Percentiles rank a stretch among this genome's conserved stretches.
These are phyloP conservation scores for Daldinia decipiens DNA, from an alignment of 495 filamentous ascomycete genomes.

Conservation along the genomic window DNA sequence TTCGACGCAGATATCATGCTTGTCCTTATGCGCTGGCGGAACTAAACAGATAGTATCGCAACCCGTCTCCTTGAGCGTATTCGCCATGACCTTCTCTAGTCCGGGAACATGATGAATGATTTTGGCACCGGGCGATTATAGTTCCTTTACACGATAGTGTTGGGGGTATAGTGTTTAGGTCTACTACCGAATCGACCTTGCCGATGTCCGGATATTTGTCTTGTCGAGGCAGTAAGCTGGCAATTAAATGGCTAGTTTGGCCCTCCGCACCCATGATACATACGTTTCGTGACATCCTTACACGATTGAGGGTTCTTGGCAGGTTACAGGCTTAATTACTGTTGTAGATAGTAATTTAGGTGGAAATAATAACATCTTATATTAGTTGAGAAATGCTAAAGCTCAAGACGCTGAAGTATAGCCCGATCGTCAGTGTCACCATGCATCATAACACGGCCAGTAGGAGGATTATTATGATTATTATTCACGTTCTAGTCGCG, in stretches of 20 bases:
- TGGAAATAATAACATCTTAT: not conserved
- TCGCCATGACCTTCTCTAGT: not conserved
- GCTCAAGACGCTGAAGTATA: not conserved
- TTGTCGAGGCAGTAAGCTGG: not conserved
- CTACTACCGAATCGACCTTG: not conserved
- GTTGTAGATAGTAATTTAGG: not conserved
- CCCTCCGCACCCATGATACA: conserved; percentile 3
- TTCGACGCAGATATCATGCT: conserved; percentile 4
- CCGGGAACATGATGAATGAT: not conserved
- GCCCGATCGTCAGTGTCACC: not conserved
- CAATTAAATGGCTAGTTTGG: conserved; percentile 7
- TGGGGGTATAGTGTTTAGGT: not conserved
- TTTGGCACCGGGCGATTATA: not conserved
- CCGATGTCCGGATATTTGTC: not conserved
- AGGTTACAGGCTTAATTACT: not conserved
- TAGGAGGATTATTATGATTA: not conserved
- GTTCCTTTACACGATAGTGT: not conserved
- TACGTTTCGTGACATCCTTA: not conserved
- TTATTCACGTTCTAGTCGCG: not conserved
- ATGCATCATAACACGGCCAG: not conserved
- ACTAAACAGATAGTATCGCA: conserved; percentile 1
- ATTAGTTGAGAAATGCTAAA: not conserved
- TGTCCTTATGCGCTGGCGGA: conserved; percentile 3
- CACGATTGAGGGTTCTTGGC: not conserved
- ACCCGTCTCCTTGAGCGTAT: not conserved